Conservation (phyloP, 2,329 filamentous ascomycete species). For the Aspergillus fructus region DNA sequence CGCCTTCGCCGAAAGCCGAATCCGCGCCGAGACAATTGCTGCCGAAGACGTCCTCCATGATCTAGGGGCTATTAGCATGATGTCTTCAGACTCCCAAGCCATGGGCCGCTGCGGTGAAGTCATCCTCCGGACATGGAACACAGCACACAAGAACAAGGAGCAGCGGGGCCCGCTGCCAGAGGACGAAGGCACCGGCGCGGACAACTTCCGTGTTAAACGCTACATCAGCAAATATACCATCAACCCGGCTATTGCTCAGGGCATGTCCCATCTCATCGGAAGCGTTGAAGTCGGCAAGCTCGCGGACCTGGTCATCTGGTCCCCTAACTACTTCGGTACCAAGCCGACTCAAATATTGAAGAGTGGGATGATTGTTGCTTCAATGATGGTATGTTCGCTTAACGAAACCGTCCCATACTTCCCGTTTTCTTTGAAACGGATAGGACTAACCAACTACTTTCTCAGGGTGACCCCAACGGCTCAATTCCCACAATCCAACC, state of each 20-base stretch:
- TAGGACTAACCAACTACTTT: background rate
- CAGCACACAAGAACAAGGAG: slow-evolving; percentile 92
- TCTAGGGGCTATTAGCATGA: slow-evolving; percentile 94
- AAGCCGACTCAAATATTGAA: slow-evolving; percentile 83
- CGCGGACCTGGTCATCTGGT: slow-evolving; percentile 87
- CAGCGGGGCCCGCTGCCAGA: slow-evolving; percentile 75
- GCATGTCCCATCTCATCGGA: slow-evolving; percentile 82
- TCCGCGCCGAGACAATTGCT: slow-evolving; percentile 92
- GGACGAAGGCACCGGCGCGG: slow-evolving; percentile 74
- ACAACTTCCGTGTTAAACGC: slow-evolving; percentile 89
- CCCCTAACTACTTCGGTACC: slow-evolving; percentile 78
- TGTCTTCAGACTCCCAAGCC: slow-evolving; percentile 91
- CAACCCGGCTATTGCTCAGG: slow-evolving; percentile 88
- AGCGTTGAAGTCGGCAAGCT: slow-evolving; percentile 86
- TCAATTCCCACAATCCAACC: slow-evolving; percentile 89
- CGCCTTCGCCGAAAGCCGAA: slow-evolving; percentile 90
- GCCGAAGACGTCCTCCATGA: slow-evolving; percentile 96
- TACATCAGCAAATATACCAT: slow-evolving; percentile 97
- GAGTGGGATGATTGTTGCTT: slow-evolving; percentile 78
- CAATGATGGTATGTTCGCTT: slow-evolving; percentile 68
- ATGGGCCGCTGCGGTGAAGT: slow-evolving; percentile 98
- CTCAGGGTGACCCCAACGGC: slow-evolving; percentile 73
- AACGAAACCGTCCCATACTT: background rate
- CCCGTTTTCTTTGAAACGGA: background rate
- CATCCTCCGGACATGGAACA: slow-evolving; percentile 91